Conservation (phyloP, 371 early-diverging fungal genomes). For the Haplosporangium sp. region DNA sequence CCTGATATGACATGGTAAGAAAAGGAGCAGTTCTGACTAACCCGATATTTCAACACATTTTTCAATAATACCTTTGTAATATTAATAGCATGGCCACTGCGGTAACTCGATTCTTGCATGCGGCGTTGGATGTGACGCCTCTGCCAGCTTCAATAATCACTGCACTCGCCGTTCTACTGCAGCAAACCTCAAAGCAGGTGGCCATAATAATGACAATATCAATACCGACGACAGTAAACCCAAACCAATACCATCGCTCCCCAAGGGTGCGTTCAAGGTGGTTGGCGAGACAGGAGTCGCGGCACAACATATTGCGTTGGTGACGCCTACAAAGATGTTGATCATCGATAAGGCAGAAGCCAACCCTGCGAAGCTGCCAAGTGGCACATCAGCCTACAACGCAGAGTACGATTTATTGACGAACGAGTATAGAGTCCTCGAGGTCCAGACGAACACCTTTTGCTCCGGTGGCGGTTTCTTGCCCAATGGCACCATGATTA, state of each 20-base stretch:
- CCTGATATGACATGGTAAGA: no score
- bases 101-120: constrained; percentile 27
- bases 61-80: not conserved
- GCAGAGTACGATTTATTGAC: constrained; percentile 62
- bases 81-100: constrained; percentile 30
- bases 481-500: constrained; percentile 65
- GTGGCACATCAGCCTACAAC: constrained; percentile 29
- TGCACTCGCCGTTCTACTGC: constrained; percentile 3
- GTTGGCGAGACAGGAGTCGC: constrained; percentile 33
- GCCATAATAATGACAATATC: not conserved
- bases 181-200: not conserved
- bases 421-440: constrained; percentile 56
- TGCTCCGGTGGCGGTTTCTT: constrained; percentile 70
- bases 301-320: constrained; percentile 36
- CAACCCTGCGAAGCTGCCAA: constrained; percentile 35
- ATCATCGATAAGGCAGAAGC: constrained; percentile 44
- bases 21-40: no score
- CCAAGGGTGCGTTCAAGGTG: constrained; percentile 32
- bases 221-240: constrained; percentile 7
- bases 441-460: constrained; percentile 67
- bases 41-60: no score
- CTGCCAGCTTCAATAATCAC: constrained; percentile 19
- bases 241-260: constrained; percentile 18
- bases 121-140: constrained; percentile 11
- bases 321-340: constrained; percentile 40